A percentile compares a stretch with the other conserved stretches of the same genome.
phyloP scores from a whole-genome alignment of 139 green algal genomes.

The Picochlorum sp. region DNA sequence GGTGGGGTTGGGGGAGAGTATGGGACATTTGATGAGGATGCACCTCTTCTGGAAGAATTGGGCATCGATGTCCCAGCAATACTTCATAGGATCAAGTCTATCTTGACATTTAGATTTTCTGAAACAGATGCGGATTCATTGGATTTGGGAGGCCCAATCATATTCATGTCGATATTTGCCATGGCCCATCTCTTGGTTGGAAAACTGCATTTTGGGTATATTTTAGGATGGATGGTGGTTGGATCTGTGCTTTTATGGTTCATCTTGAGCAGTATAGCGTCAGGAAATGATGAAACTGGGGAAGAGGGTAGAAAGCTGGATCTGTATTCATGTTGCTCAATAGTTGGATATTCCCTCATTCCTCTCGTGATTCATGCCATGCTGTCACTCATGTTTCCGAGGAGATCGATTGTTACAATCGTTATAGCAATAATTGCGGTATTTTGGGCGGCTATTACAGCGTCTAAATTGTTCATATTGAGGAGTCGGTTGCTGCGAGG shows the following conservation, averaged over 20 bases:
- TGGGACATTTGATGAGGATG: slow-evolving; percentile 73
- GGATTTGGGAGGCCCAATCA: slow-evolving; percentile 81
- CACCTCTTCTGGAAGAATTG: slow-evolving; percentile 83
- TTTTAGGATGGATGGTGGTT: slow-evolving; percentile 87
- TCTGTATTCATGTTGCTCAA: slow-evolving; percentile 79
- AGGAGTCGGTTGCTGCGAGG: slow-evolving; percentile 53
- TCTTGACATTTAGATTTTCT: slow-evolving; percentile 59
- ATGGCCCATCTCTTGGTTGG: slow-evolving; percentile 81
- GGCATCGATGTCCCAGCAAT: slow-evolving; percentile 87
- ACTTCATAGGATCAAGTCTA: slow-evolving; percentile 48
- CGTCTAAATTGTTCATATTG: slow-evolving; percentile 55
- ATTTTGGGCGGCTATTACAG: slow-evolving; percentile 59
- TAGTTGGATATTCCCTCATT: slow-evolving; percentile 84
- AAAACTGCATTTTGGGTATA: slow-evolving; percentile 91
- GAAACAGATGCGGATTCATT: slow-evolving; percentile 56
- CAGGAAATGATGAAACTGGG: slow-evolving; percentile 11
- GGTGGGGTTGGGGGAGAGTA: slow-evolving; percentile 16
- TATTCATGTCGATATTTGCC: slow-evolving; percentile 70
- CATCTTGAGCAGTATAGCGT: slow-evolving; percentile 35
- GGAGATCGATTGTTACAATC: slow-evolving; percentile 10
- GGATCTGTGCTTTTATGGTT: slow-evolving; percentile 67
- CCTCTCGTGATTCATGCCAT: slow-evolving; percentile 65
- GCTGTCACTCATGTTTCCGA: slow-evolving; percentile 60
- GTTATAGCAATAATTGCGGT: slow-evolving; percentile 42
- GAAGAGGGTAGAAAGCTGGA: slow-evolving; percentile 48